Percentiles rank a stretch among this genome's conserved stretches.
phyloP scores from a whole-genome alignment of 2,329 filamentous ascomycete species.

The Verticillium zaregamsianum region DNA sequence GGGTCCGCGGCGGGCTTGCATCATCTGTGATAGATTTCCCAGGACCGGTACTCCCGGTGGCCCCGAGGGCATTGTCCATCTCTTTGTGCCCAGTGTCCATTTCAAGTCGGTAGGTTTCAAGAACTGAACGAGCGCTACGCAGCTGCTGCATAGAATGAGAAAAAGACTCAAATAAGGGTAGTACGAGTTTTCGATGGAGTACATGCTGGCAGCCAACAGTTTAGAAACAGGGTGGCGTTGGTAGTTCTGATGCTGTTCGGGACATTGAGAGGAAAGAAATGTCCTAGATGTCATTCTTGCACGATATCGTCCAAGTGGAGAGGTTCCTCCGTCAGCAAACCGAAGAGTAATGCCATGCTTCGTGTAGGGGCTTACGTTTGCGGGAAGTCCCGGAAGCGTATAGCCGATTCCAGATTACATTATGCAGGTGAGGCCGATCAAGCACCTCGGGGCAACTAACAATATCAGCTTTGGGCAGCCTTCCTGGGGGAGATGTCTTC shows the following conservation, averaged over 20 bases:
- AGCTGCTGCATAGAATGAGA: neutral
- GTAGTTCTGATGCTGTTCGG: neutral
- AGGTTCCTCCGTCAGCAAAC: neutral
- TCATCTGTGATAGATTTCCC: conserved; percentile 1
- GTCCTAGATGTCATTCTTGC: neutral
- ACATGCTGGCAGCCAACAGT: neutral
- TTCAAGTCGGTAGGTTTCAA: conserved; percentile 1
- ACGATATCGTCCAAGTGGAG: neutral
- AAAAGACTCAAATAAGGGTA: neutral
- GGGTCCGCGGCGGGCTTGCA: neutral
- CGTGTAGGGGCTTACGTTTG: neutral
- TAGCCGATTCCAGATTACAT: neutral
- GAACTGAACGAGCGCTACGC: neutral
- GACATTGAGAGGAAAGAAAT: neutral
- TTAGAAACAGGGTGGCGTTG: neutral
- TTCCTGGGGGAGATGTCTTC: too few species aligned
- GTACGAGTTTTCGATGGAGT: neutral
- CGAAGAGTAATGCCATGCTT: neutral
- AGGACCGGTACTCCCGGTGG: neutral
- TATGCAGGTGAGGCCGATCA: neutral
- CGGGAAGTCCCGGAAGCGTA: neutral
- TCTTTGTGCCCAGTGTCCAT: neutral
- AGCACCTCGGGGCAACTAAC: neutral
- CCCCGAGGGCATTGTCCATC: neutral
- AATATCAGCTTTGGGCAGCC: neutral